These are phyloP conservation scores for Lipomyces mesembrius DNA, from an alignment of 805 yeast species.

Conservation along the genomic window DNA sequence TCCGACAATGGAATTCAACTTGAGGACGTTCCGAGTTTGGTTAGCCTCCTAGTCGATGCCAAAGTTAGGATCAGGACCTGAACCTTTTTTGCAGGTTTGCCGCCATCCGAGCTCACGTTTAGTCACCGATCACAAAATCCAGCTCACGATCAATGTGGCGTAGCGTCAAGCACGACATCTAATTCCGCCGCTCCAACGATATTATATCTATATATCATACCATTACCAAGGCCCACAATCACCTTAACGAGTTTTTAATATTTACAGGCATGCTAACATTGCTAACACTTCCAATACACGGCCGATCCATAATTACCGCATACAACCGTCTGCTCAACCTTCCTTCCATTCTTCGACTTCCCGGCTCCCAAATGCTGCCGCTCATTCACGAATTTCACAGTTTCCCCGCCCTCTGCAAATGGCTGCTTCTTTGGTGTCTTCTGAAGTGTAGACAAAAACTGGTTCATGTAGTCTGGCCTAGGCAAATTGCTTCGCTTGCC, in stretches of 20 bases:
- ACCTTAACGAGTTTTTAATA: neutral
- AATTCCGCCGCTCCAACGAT: too few relatives aligned
- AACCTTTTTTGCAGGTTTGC: neutral
- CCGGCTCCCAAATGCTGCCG: slow-evolving; percentile 11
- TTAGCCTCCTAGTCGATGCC: neutral
- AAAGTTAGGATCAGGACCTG: neutral
- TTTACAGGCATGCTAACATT: neutral
- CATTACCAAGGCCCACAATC: neutral
- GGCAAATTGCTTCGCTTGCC: slow-evolving; percentile 69
- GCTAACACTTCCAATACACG: slow-evolving; percentile 30
- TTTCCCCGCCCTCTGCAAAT: neutral
- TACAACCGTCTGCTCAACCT: slow-evolving; percentile 28
- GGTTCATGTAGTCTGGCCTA: slow-evolving; percentile 50
- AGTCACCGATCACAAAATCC: too few relatives aligned
- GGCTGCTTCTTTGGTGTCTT: neutral
- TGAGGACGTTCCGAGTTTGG: too few relatives aligned
- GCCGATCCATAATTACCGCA: slow-evolving; percentile 31
- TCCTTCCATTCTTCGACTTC: slow-evolving; percentile 7
- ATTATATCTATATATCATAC: too few relatives aligned
- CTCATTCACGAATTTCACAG: neutral
- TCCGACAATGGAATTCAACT: too few relatives aligned
- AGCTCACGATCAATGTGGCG: too few relatives aligned
- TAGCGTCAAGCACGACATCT: too few relatives aligned
- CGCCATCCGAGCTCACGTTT: neutral
- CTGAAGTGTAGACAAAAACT: neutral